Conservation (phyloP, 2,329 filamentous ascomycete genomes). For the Sarocladium brachiariae region DNA sequence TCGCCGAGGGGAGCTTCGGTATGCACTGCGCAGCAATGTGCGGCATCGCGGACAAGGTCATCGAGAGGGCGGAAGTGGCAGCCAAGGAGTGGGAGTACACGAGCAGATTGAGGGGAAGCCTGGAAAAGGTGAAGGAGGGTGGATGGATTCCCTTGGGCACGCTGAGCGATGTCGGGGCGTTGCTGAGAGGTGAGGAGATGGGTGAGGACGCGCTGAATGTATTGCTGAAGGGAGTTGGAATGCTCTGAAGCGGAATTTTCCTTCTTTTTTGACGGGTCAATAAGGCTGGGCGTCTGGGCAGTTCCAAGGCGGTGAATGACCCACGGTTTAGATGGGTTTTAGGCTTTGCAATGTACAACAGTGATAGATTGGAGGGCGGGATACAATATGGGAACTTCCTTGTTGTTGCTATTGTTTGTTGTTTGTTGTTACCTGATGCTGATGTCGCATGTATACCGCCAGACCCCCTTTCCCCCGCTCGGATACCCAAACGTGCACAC, state of each 20-base stretch:
- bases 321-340: too few relatives aligned
- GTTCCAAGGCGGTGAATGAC: too few relatives aligned
- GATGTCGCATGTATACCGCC: too few relatives aligned
- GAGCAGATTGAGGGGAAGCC: conserved; percentile 76
- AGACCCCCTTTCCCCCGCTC: too few relatives aligned
- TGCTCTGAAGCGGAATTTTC: conserved; percentile 34
- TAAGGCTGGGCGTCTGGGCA: too few relatives aligned
- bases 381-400: too few relatives aligned
- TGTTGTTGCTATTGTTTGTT: too few relatives aligned
- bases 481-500: too few relatives aligned
- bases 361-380: too few relatives aligned
- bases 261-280: too few relatives aligned
- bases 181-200: conserved; percentile 56
- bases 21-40: conserved; percentile 99
- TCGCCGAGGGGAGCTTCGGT: conserved; percentile 93
- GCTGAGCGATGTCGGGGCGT: conserved; percentile 77
- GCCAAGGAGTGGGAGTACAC: conserved; percentile 95
- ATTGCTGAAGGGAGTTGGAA: conserved; percentile 53
- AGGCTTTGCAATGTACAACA: too few relatives aligned
- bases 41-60: conserved; percentile 75
- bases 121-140: conserved; percentile 72
- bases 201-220: conserved; percentile 49
- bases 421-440: too few relatives aligned
- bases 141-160: conserved; percentile 80
- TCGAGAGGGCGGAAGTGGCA: conserved; percentile 80